Evolutionary conservation across 2,329 filamentous ascomycete species (phyloP).

Genomic region (Pestalotiopsis sp.): DNA sequence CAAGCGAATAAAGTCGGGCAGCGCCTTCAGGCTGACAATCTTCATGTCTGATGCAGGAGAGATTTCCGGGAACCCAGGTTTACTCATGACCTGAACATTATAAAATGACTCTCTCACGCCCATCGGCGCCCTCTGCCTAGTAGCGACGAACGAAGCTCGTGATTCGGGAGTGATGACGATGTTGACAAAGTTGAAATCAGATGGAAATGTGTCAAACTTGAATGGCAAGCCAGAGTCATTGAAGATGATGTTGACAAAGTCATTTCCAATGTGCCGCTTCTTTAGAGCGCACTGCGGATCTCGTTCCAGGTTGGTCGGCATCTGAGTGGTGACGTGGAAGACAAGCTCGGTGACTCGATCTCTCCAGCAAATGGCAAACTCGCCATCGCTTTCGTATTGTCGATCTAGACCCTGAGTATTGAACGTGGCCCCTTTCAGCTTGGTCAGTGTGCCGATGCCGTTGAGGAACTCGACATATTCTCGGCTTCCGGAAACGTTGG

Average conservation of each 20-base stretch:
- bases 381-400: slow-evolving; percentile 76
- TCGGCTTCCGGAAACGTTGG: slow-evolving; percentile 82
- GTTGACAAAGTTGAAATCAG: slow-evolving; percentile 95
- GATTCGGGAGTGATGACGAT: slow-evolving; percentile 94
- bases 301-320: slow-evolving; percentile 83
- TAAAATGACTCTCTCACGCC: slow-evolving; percentile 66
- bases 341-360: slow-evolving; percentile 94
- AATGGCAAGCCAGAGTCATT: slow-evolving; percentile 94
- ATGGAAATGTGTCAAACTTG: slow-evolving; percentile 88
- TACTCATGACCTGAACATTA: slow-evolving; percentile 86
- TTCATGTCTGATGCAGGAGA: slow-evolving; percentile 89
- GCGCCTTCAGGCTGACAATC: slow-evolving; percentile 79
- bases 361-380: slow-evolving; percentile 91
- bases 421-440: slow-evolving; percentile 80
- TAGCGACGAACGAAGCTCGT: slow-evolving; percentile 73
- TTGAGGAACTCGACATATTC: slow-evolving; percentile 88
- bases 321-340: slow-evolving; percentile 95
- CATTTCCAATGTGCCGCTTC: slow-evolving; percentile 95
- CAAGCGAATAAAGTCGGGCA: slow-evolving; percentile 85
- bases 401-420: slow-evolving; percentile 92
- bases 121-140: slow-evolving; percentile 36
- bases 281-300: slow-evolving; percentile 81
- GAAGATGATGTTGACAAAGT: slow-evolving; percentile 97
- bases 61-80: slow-evolving; percentile 86
- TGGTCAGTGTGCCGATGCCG: slow-evolving; percentile 79